Evolutionary conservation across 345 rosid genomes (phyloP), one percentile per base, ranked within the genome.

Genomic region (Rhodomyrtus tomentosa): DNA sequence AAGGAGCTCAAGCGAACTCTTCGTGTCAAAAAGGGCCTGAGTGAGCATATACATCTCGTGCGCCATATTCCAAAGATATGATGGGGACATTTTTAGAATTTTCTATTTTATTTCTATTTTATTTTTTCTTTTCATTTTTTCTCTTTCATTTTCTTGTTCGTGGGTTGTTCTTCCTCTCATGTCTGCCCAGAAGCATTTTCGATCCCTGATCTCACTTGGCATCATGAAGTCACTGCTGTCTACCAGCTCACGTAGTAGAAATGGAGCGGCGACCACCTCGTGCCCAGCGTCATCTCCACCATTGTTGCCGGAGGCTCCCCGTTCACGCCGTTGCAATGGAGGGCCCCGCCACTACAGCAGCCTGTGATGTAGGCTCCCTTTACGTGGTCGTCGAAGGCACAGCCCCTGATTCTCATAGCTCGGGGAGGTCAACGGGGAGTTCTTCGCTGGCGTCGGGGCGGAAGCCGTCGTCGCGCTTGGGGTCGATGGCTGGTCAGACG

Each of bases 241-340:
- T 3, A 96, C 98, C 24, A 95, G 80, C 98, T 95, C 3, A 96
- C 98, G 85, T 96, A 98, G n/a, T 95, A 96, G 95, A 92, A 96
- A 86, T 96, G 98, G 38, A 96, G 85, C 2, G 96, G 96, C 0
- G 98, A 95, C 58, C 90, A 76, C 0, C 91, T 76, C 21, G 96
- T 16, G 1, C 98, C 98, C 2, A 95, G 90, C 4, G 98, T 96
- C 98, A 96, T 96, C 88, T 96, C 98, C 10, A 94, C 94, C 38
- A 96, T 90, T 0, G 98, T 95, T 36, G 97, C 92, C 1, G 98
- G 99, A 0, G 98, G 97, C 5, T 21, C 82, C 18, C 99, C 99
- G 0, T 93, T 95, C 7, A 51, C 87, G 82, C 98, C 96, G 58
- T 80, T 90, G 62, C 97, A 95, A 22, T 95, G 0, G 96, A 93